Conservation (phyloP, 345 rosid genomes). For the Dipteronia sinensis region DNA sequence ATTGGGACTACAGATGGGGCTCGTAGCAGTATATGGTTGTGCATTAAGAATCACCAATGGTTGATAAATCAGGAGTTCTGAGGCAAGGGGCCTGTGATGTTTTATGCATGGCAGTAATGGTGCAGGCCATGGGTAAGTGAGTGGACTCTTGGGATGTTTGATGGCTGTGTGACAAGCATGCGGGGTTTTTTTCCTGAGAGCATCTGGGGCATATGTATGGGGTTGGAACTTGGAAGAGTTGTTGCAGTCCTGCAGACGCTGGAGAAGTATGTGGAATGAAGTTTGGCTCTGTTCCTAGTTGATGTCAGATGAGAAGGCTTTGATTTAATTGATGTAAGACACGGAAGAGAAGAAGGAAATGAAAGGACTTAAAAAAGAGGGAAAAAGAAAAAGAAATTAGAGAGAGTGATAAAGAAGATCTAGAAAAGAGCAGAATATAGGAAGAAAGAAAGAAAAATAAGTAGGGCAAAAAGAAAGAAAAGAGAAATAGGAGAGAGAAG, state of each 20-base stretch:
- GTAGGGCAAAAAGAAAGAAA: background rate
- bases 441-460: background rate
- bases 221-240: background rate
- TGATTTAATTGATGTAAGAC: background rate
- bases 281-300: background rate
- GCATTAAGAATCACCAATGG: background rate
- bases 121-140: background rate
- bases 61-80: background rate
- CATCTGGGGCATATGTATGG: background rate
- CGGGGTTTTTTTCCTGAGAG: background rate
- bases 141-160: no score
- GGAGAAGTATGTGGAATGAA: background rate
- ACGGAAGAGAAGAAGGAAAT: background rate
- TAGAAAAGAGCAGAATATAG: background rate
- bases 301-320: background rate
- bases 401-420: background rate
- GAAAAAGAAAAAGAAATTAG: background rate
- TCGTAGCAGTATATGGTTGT: background rate
- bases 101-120: background rate
- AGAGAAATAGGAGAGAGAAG: background rate
- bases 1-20: background rate
- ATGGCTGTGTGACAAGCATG: background rate
- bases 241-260: background rate
- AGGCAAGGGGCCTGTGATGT: background rate
- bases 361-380: background rate